A percentile compares a stretch with the other conserved stretches of the same genome.
phyloP scores from a whole-genome alignment of 257 asterid species.

The Penstemon barbatus region DNA sequence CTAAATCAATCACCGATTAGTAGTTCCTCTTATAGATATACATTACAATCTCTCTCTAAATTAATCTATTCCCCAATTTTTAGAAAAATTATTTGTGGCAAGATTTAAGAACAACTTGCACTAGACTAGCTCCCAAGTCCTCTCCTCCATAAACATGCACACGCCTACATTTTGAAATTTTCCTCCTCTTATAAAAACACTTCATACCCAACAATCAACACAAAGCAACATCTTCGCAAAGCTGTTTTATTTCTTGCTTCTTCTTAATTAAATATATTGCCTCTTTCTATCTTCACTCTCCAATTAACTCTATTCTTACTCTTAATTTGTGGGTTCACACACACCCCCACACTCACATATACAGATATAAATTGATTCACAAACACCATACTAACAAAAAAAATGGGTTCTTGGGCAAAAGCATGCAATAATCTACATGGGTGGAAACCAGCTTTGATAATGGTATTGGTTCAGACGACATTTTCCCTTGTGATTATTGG shows the following conservation, averaged over 20 bases:
- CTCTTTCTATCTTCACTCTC: not conserved
- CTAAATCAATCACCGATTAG: too few species aligned
- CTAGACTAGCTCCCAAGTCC: not conserved
- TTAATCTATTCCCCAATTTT: not conserved
- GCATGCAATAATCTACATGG: constrained; percentile 36
- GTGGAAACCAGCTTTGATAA: constrained; percentile 54
- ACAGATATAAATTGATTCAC: not conserved
- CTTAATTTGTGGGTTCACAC: too few species aligned
- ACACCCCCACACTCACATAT: too few species aligned
- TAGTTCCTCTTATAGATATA: too few species aligned
- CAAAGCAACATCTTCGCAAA: too few species aligned
- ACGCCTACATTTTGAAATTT: not conserved
- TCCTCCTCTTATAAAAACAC: not conserved
- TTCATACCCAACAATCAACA: too few species aligned
- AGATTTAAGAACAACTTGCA: not conserved
- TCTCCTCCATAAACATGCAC: not conserved
- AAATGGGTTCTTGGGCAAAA: constrained; percentile 22
- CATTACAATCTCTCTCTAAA: too few species aligned
- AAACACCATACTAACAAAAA: not conserved
- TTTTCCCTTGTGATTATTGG: constrained; percentile 41
- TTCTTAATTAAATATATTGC: not conserved
- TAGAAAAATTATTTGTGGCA: not conserved
- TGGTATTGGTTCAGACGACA: constrained; percentile 43
- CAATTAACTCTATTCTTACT: not conserved
- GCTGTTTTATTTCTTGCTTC: not conserved